phyloP scores from a whole-genome alignment of 768 basidiomycete species.

The Serendipita sp. region DNA sequence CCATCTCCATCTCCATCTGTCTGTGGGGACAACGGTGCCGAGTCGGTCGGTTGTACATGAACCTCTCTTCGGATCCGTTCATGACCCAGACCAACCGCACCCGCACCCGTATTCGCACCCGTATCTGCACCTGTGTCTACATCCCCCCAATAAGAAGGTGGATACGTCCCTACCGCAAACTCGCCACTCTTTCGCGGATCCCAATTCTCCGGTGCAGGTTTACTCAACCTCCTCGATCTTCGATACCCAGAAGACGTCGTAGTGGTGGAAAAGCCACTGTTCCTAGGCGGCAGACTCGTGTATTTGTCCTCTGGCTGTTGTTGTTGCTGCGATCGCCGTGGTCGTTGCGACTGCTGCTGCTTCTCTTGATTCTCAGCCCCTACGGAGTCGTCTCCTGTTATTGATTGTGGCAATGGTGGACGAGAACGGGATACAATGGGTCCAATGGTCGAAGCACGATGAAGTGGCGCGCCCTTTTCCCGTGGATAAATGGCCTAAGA shows the following conservation, averaged over 20 bases:
- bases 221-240: background rate
- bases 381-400: background rate
- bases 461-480: background rate
- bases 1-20: too few relatives aligned
- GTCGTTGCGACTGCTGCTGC: background rate
- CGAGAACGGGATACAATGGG: background rate
- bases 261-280: background rate
- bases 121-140: background rate
- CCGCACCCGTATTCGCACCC: background rate
- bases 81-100: background rate
- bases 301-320: background rate
- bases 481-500: background rate
- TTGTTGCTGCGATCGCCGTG: background rate
- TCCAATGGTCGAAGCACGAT: background rate
- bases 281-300: background rate
- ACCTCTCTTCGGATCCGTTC: too few relatives aligned
- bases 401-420: background rate
- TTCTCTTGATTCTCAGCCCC: background rate
- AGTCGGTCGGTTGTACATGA: too few relatives aligned
- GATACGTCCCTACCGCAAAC: background rate
- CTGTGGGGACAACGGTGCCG: too few relatives aligned
- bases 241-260: background rate
- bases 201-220: background rate
- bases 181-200: too few relatives aligned
- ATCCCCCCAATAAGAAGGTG: background rate